Evolutionary conservation across 306 rosid species (phyloP), one percentile per base, ranked within the genome.

Genomic region (Cyamopsis tetragonoloba): DNA sequence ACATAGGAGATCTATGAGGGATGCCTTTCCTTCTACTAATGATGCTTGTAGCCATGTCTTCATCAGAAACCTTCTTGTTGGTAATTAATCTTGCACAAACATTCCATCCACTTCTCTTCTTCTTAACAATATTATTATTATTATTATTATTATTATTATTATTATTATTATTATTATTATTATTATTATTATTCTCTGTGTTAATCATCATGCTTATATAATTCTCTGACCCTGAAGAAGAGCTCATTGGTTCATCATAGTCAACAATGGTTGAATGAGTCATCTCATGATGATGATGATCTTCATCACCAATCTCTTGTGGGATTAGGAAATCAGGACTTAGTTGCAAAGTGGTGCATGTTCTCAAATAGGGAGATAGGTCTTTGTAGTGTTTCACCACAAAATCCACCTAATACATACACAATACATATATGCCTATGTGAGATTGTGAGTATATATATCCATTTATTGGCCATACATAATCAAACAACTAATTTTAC

Each of bases 1-100:
- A 39, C 68, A 62, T 24, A 23, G 68, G 68, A 62, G 68, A 62
- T 62, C 68, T 41, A 13, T 62, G 68, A 62, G 68, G 68, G 14
- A 62, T 41, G 50, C 68, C 53, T 41, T 62, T 62, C 26, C 68
- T 62, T 62, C 53, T 62, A 41, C 53, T 62, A 3, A 62, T 62
- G 38, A 62, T 62, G 38, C 68, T 23, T 0, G 38, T 62, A 2
- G 7, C 68, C 53, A 41, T 62, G 68, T 41, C 53, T 62, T 61
- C 53, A 22, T 24, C 15, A 2, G 53, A 62, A 62, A 61, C 67
- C 49, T 7, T 11, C 13, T 62, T 62, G 38, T 24, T 62, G 37
- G 1, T 13, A 37, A 62, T 62, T 41, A 31, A 39, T 62, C 53
- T 62, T 62, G 24, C 51, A 62, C 68, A 62, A 37, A 13, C 38